These are phyloP conservation scores for Phytophthora palmivora DNA, from an alignment of 352 stramenopile species.

Conservation along the genomic window DNA sequence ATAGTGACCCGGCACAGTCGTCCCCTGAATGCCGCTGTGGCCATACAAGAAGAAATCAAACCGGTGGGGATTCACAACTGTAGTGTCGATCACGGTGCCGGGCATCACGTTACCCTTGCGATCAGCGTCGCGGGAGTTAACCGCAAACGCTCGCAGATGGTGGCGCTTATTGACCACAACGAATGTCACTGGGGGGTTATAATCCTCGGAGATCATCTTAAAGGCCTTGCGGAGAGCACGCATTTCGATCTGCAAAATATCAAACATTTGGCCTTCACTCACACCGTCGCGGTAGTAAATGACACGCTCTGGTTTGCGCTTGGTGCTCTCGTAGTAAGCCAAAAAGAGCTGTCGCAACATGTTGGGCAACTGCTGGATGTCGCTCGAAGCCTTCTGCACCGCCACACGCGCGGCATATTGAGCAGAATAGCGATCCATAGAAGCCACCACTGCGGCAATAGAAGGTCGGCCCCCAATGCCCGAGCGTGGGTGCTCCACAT, in stretches of 20 bases:
- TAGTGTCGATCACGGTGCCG: conserved; percentile 78
- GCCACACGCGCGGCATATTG: conserved; percentile 66
- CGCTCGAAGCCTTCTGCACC: conserved; percentile 49
- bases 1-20: conserved; percentile 83
- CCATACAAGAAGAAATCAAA: conserved; percentile 90
- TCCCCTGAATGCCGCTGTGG: conserved; percentile 81
- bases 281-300: conserved; percentile 90
- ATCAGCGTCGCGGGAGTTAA: conserved; percentile 45
- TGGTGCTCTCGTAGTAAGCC: conserved; percentile 71
- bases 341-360: conserved; percentile 80
- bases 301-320: conserved; percentile 71
- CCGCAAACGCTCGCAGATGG: conserved; percentile 76
- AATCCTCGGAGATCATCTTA: conserved; percentile 58
- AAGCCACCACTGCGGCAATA: conserved; percentile 81
- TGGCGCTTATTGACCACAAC: conserved; percentile 90
- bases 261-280: conserved; percentile 81
- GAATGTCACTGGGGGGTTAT: conserved; percentile 83
- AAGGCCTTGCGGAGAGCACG: conserved; percentile 73
- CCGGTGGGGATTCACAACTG: conserved; percentile 76
- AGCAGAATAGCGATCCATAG: conserved; percentile 64
- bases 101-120: conserved; percentile 70
- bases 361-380: conserved; percentile 58
- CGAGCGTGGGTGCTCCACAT: conserved; percentile 71
- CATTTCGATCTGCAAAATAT: conserved; percentile 81
- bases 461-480: conserved; percentile 61